These are phyloP conservation scores for Claviceps pazoutovae DNA, from an alignment of 2,329 filamentous ascomycete species.

Conservation along the genomic window DNA sequence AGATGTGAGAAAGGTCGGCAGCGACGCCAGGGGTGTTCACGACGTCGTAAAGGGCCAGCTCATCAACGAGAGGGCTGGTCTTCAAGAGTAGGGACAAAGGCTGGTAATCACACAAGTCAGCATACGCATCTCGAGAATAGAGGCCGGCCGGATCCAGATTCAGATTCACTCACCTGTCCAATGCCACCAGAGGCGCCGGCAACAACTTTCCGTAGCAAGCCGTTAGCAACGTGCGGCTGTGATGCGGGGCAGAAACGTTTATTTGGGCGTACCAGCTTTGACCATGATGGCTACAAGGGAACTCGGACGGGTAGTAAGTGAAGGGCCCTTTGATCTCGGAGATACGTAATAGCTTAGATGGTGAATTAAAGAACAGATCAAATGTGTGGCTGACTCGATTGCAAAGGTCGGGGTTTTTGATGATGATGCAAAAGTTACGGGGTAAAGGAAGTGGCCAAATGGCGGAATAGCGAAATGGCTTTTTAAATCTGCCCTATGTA, in stretches of 20 bases:
- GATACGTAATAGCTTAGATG: not conserved
- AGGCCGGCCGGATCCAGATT: not conserved
- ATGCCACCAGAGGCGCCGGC: conserved; percentile 96
- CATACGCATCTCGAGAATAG: not conserved
- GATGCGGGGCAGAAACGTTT: conserved; percentile 14
- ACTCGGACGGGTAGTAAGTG: not conserved
- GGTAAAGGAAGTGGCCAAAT: not conserved
- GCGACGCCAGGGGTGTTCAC: conserved; percentile 96
- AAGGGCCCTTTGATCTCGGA: not conserved
- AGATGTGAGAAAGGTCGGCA: conserved; percentile 94
- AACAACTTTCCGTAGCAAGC: conserved; percentile 43
- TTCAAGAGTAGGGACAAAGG: conserved; percentile 95
- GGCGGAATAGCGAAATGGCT: not conserved
- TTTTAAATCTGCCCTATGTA: not conserved
- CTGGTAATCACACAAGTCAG: conserved; percentile 31
- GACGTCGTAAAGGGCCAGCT: conserved; percentile 97
- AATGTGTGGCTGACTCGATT: not conserved
- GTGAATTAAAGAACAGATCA: not conserved
- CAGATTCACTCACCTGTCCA: conserved; percentile 58
- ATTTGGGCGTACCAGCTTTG: conserved; percentile 39
- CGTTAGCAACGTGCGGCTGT: conserved; percentile 5
- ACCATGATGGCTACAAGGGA: conserved; percentile 32
- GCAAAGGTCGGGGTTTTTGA: not conserved
- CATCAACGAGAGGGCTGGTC: conserved; percentile 71
- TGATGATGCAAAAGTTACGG: not conserved